Evolutionary conservation across 2,329 filamentous ascomycete genomes (phyloP).

Genomic region (Aureobasidium sp.): DNA sequence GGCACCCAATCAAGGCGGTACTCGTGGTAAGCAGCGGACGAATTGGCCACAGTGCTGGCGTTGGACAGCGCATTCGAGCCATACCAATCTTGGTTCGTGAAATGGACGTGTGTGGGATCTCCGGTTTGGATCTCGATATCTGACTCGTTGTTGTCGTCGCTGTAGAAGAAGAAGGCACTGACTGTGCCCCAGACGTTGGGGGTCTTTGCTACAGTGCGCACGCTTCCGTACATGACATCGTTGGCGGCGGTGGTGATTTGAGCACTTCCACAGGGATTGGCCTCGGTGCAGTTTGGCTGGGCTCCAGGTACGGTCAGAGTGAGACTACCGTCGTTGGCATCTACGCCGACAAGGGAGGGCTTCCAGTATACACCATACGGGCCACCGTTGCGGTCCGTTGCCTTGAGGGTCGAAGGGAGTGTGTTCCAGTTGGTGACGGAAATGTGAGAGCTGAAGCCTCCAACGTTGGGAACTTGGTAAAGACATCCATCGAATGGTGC

Average conservation of each 20-base stretch:
- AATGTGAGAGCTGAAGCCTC: constrained; percentile 1
- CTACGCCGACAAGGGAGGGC: not conserved
- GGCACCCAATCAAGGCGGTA: constrained; percentile 70
- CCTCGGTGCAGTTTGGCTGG: not conserved
- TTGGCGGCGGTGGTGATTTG: constrained; percentile 52
- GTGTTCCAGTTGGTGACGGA: not conserved
- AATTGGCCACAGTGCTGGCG: constrained; percentile 53
- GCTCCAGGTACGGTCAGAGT: constrained; percentile 1
- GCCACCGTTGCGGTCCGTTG: not conserved
- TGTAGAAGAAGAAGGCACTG: constrained; percentile 74
- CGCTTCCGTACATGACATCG: constrained; percentile 62
- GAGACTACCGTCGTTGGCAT: not conserved
- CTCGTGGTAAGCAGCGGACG: constrained; percentile 64
- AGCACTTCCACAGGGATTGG: constrained; percentile 28
- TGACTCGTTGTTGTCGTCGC: constrained; percentile 71
- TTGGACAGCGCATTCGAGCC: constrained; percentile 48
- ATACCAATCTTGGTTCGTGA: constrained; percentile 57
- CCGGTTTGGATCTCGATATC: constrained; percentile 53
- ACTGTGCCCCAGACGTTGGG: constrained; percentile 58
- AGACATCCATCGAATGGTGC: not conserved
- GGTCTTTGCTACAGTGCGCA: constrained; percentile 58
- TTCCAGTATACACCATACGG: not conserved
- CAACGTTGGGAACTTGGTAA: not conserved
- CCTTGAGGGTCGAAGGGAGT: not conserved
- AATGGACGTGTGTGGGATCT: constrained; percentile 26